These are phyloP conservation scores for Fraxinus dipetala DNA, from an alignment of 305 asterid species.

Conservation along the genomic window DNA sequence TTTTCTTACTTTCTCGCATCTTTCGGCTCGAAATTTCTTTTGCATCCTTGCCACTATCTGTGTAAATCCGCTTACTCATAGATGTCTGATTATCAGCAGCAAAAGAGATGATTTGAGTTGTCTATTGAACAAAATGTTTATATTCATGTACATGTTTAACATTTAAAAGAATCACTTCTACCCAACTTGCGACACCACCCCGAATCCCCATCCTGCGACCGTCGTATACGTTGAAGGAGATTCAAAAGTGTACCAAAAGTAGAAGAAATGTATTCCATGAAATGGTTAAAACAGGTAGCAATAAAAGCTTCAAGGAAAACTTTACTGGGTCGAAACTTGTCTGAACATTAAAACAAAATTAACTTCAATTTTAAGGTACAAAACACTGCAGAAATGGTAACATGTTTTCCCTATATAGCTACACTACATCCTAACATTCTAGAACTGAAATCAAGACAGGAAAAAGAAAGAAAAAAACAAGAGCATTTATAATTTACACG, in stretches of 20 bases:
- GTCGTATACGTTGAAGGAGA: neutral
- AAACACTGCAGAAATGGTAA: neutral
- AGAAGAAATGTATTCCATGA: neutral
- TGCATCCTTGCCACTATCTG: neutral
- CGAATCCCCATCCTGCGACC: neutral
- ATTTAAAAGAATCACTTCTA: neutral
- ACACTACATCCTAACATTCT: neutral
- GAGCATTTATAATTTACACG: constrained; percentile 31
- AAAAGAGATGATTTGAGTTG: neutral
- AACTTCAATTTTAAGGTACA: neutral
- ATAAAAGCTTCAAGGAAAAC: neutral
- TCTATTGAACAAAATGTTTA: neutral
- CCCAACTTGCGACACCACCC: neutral
- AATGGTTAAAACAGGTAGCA: neutral
- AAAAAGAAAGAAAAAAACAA: too few species aligned
- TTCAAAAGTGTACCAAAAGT: neutral
- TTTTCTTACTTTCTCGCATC: neutral
- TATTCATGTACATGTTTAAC: constrained; percentile 2
- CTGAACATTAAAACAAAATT: neutral
- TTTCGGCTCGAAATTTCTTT: neutral
- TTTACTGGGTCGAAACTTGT: neutral
- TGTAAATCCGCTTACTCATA: neutral
- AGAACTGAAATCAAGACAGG: neutral
- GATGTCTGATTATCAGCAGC: neutral
- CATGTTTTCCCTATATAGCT: neutral